Evolutionary conservation across 352 stramenopile genomes (phyloP).

Genomic region (Globisporangium iwayamae): DNA sequence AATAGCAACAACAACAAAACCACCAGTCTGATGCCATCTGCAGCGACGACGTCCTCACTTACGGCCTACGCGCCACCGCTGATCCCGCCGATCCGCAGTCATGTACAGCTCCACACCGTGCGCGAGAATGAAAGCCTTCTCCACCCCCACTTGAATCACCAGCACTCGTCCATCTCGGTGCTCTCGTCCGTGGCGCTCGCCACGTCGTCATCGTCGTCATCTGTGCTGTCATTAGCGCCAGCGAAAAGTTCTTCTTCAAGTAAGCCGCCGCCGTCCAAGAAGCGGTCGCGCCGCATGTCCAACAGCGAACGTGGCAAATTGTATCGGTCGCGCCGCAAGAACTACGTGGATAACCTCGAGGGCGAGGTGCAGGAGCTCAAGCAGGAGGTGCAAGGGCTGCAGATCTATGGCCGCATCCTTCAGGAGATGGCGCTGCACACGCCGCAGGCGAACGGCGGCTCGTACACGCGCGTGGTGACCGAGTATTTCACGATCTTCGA

Average conservation of each 20-base stretch:
- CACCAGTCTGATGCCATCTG: background rate
- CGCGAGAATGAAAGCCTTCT: background rate
- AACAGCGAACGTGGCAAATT: conserved; percentile 35
- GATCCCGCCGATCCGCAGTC: background rate
- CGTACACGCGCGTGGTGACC: conserved; percentile 11
- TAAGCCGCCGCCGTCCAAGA: conserved; percentile 6
- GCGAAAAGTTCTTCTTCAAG: background rate
- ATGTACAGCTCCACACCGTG: background rate
- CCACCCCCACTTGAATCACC: background rate
- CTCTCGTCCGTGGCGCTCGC: conserved; percentile 6
- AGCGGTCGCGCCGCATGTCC: conserved; percentile 21
- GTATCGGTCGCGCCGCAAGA: conserved; percentile 30
- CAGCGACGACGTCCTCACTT: background rate
- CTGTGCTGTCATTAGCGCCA: background rate
- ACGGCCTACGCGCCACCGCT: background rate
- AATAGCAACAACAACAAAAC: background rate
- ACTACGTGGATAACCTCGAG: conserved; percentile 29
- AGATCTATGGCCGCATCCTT: conserved; percentile 20
- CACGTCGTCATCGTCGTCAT: background rate
- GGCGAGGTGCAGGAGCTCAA: conserved; percentile 20
- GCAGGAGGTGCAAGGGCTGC: conserved; percentile 23
- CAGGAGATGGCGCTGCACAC: conserved; percentile 14
- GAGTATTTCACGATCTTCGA: conserved; percentile 17
- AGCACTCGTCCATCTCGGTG: conserved; percentile 8
- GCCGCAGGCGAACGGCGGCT: conserved; percentile 3